Base-by-base conservation (phyloP, 176 grass and related monocot species). In the Carex kokanica region DNA sequence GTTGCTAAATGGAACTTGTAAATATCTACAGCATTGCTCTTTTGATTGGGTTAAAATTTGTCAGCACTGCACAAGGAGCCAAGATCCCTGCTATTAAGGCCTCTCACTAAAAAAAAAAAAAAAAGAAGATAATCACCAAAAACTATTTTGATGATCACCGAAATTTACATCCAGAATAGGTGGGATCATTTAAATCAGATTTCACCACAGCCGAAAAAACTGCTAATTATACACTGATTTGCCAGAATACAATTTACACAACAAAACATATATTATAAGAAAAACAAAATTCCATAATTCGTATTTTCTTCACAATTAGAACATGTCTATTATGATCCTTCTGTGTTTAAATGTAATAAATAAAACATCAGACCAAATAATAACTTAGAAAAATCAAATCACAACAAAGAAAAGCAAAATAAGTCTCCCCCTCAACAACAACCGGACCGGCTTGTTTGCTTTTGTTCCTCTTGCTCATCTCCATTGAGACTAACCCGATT, bases 401-500 rank as follows among this genome's bases (percentile, higher is more conserved):
- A 68, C 66, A 73, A 83, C 83, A 58, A 82, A 80, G n/a, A 62
- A 88, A 86, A 62, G 64, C 27, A 82, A 67, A 65, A 68, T 53
- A 63, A 21, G 61, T 24, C 45, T 47, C 24, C 58, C 56, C 12
- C 31, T 88, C 88, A 96, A 72, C 93, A 96, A 65, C 93, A 96
- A 29, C 91, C 80, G 0, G 85, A 92, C 84, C 87, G 84, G 81
- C 77, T 91, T 5, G 87, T 60, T 45, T 88, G 88, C 74, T 95
- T 95, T 68, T 93, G 79, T 6, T 89, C 85, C 0, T 89, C 88
- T n/a, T 85, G 86, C 0, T 56, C 84, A 29, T 88, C 72, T 2
- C 91, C 87, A 3, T 96, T 84, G 32, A 96, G 90, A 82, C 91
- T 96, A 14, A 96, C 91, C 85, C 93, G 90, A 56, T 96, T 88